phyloP scores from a whole-genome alignment of 2,329 filamentous ascomycete species.

The Fusarium buxicola region DNA sequence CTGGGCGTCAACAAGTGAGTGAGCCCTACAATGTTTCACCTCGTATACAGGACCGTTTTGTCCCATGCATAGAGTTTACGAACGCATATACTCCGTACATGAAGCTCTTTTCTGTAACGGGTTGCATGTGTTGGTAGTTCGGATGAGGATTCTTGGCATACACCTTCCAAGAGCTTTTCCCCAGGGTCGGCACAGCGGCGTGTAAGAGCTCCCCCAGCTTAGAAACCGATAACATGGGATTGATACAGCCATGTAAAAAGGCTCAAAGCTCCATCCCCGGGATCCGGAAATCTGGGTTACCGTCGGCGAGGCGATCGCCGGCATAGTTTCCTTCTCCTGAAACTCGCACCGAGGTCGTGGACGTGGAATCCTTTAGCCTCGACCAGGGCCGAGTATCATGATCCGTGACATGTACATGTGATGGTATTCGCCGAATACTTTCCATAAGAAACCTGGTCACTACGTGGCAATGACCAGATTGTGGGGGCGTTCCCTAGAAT shows the following conservation, averaged over 20 bases:
- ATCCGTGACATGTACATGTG: conserved; percentile 18
- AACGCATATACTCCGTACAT: conserved; percentile 9
- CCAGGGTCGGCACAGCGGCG: conserved; percentile 15
- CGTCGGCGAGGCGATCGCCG: conserved; percentile 32
- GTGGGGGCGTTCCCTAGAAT: conserved; percentile 37
- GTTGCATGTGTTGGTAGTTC: conserved; percentile 22
- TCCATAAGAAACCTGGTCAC: conserved; percentile 17
- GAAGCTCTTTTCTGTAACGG: conserved; percentile 14
- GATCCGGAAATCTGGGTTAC: conserved; percentile 38
- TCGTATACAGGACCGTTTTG: conserved; percentile 12
- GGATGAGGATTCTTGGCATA: conserved; percentile 21
- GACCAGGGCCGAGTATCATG: conserved; percentile 20
- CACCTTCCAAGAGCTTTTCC: conserved; percentile 17
- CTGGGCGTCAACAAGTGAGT: background rate
- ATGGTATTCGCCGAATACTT: conserved; percentile 31
- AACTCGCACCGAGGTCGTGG: conserved; percentile 39
- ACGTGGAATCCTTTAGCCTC: conserved; percentile 24
- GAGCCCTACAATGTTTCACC: conserved; percentile 1
- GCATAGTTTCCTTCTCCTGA: conserved; percentile 36
- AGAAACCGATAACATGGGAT: conserved; percentile 29
- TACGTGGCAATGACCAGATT: conserved; percentile 24
- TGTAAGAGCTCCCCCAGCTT: conserved; percentile 21
- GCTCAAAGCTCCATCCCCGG: conserved; percentile 24
- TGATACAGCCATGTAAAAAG: conserved; percentile 16
- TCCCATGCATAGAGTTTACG: conserved; percentile 5